Evolutionary conservation across 768 basidiomycete genomes (phyloP).

Genomic region (Macrolepiota fuliginosa): DNA sequence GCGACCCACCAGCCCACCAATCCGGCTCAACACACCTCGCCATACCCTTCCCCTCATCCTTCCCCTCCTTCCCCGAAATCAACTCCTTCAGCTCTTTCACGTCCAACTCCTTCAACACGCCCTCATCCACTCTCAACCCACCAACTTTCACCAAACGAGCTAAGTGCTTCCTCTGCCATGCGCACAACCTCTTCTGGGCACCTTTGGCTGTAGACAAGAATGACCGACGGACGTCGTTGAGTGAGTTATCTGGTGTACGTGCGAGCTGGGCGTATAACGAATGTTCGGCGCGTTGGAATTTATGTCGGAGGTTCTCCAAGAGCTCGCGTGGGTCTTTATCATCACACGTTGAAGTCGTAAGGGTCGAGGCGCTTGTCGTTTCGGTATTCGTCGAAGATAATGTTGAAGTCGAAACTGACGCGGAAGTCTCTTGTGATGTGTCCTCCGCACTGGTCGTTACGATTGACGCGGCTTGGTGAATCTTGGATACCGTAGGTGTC

Average conservation of each 20-base stretch:
- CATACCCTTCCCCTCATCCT: not conserved
- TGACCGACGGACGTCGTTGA: slow-evolving; percentile 63
- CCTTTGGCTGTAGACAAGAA: slow-evolving; percentile 54
- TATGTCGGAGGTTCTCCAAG: slow-evolving; percentile 48
- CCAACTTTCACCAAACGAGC: too few relatives aligned
- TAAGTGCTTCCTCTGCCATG: slow-evolving; percentile 70
- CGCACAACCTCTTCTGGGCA: slow-evolving; percentile 49
- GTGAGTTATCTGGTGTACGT: slow-evolving; percentile 36
- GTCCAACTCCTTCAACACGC: slow-evolving; percentile 11
- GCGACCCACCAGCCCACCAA: slow-evolving; percentile 63
- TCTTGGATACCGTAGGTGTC: not conserved
- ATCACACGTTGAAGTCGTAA: slow-evolving; percentile 18
- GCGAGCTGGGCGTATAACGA: slow-evolving; percentile 53
- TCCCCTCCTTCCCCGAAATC: not conserved
- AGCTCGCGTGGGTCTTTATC: slow-evolving; percentile 34
- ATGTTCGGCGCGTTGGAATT: slow-evolving; percentile 61
- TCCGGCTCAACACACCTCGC: slow-evolving; percentile 40
- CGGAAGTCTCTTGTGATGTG: not conserved
- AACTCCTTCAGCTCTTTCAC: not conserved
- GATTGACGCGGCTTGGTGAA: not conserved
- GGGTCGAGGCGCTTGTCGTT: slow-evolving; percentile 15
- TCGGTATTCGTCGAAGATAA: not conserved
- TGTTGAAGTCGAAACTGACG: not conserved
- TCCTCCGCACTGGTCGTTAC: not conserved
- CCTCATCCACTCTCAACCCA: slow-evolving; percentile 16